Percentiles rank a stretch among this genome's conserved stretches.
phyloP scores from a whole-genome alignment of 805 yeast species.

The Pichia thaimueangensis region DNA sequence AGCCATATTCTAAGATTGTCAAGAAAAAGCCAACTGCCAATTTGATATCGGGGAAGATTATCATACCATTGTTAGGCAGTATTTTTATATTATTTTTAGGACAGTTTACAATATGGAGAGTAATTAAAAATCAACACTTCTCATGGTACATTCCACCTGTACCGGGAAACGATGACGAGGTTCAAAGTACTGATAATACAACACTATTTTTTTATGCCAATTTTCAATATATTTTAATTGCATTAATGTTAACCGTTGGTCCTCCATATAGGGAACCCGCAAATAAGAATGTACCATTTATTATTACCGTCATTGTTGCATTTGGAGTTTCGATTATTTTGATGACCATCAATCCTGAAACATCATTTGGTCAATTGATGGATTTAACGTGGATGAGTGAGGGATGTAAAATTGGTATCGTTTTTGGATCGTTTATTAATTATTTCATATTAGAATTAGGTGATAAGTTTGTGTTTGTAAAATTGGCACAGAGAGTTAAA shows the following conservation, averaged over 20 bases:
- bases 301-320: slow-evolving; percentile 52
- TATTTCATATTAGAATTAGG: slow-evolving; percentile 41
- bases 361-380: slow-evolving; percentile 60
- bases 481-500: slow-evolving; percentile 36
- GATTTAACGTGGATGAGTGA: slow-evolving; percentile 61
- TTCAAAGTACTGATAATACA: slow-evolving; percentile 85
- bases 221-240: slow-evolving; percentile 82
- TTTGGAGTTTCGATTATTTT: slow-evolving; percentile 43
- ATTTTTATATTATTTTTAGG: slow-evolving; percentile 56
- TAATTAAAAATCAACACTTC: slow-evolving; percentile 38
- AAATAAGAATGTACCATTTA: slow-evolving; percentile 60
- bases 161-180: slow-evolving; percentile 77
- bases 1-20: slow-evolving; percentile 56
- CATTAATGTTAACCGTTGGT: slow-evolving; percentile 81
- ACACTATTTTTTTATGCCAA: slow-evolving; percentile 73
- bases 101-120: slow-evolving; percentile 64
- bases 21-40: slow-evolving; percentile 89
- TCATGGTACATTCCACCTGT: slow-evolving; percentile 78
- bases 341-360: slow-evolving; percentile 47
- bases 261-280: slow-evolving; percentile 87
- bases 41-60: slow-evolving; percentile 79
- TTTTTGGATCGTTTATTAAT: slow-evolving; percentile 42
- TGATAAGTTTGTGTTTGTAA: slow-evolving; percentile 37
- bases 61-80: slow-evolving; percentile 76
- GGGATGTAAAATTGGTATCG: slow-evolving; percentile 46